These are phyloP conservation scores for Claviceps purpurea DNA, from an alignment of 2,329 filamentous ascomycete genomes.

Conservation along the genomic window DNA sequence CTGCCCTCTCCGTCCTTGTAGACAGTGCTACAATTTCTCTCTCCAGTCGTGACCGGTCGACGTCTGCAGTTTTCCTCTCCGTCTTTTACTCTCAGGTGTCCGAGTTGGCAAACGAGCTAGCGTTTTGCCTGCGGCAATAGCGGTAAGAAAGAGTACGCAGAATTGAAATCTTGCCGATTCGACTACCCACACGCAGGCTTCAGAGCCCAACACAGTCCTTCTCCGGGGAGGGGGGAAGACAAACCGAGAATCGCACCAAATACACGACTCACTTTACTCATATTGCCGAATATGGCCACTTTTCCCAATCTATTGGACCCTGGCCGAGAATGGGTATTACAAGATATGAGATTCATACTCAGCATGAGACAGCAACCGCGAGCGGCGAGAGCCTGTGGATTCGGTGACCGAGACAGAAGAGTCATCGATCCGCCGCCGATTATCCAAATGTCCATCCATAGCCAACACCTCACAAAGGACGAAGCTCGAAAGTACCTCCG, in stretches of 20 bases:
- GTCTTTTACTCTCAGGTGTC: too few relatives aligned
- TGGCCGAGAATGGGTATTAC: slow-evolving; percentile 9
- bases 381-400: slow-evolving; percentile 68
- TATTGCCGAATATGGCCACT: not conserved
- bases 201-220: not conserved
- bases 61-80: not conserved
- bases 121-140: not conserved
- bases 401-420: slow-evolving; percentile 67
- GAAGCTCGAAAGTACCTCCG: slow-evolving; percentile 39
- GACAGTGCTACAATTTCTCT: not conserved
- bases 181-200: not conserved
- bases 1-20: not conserved
- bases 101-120: not conserved
- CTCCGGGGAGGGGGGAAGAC: too few relatives aligned
- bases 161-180: not conserved
- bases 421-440: slow-evolving; percentile 79
- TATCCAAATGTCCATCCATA: slow-evolving; percentile 55
- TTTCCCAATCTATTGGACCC: slow-evolving; percentile 16
- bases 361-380: slow-evolving; percentile 62
- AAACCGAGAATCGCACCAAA: not conserved
- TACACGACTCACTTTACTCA: not conserved
- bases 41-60: not conserved
- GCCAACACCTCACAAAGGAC: slow-evolving; percentile 38
- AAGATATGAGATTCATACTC: slow-evolving; percentile 17
- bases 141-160: not conserved